Conservation (phyloP, 441 rosid species). For the Eutrema salsugineum region DNA sequence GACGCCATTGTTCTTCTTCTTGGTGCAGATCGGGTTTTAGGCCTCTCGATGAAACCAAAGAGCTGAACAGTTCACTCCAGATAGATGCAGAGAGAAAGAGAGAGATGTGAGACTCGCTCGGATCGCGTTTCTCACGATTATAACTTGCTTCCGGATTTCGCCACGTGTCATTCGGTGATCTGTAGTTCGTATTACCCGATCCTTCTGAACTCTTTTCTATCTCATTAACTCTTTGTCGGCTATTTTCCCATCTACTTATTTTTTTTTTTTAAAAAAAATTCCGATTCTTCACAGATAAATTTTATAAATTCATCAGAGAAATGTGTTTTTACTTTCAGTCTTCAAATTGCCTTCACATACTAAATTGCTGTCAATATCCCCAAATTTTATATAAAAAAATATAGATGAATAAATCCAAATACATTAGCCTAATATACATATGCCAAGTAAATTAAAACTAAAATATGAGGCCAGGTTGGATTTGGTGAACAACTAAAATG, state of each 20-base stretch:
- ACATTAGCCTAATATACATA: neutral
- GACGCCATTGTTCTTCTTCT: conserved; percentile 20
- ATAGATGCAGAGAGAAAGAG: neutral
- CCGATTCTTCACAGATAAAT: neutral
- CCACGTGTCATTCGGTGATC: conserved; percentile 27
- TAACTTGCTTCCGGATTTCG: conserved; percentile 1
- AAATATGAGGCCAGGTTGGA: neutral
- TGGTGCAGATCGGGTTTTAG: conserved; percentile 28
- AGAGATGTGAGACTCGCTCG: conserved; percentile 25
- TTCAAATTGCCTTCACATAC: neutral
- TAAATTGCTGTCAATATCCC: neutral
- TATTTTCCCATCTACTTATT: neutral
- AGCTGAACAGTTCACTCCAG: conserved; percentile 15
- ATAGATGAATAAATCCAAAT: neutral
- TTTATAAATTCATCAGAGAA: neutral
- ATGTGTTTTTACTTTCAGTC: neutral
- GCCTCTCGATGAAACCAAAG: conserved; percentile 38
- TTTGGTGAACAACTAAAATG: conserved; percentile 33
- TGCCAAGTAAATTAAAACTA: neutral
- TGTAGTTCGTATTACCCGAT: neutral
- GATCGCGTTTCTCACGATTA: neutral
- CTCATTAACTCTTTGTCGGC: neutral
- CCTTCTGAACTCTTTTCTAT: neutral
- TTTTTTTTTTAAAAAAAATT: neutral
- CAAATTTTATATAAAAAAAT: neutral